Evolutionary conservation across 768 basidiomycete genomes (phyloP), one percentile per base, ranked within the genome.

Genomic region (Lactarius tabidus): DNA sequence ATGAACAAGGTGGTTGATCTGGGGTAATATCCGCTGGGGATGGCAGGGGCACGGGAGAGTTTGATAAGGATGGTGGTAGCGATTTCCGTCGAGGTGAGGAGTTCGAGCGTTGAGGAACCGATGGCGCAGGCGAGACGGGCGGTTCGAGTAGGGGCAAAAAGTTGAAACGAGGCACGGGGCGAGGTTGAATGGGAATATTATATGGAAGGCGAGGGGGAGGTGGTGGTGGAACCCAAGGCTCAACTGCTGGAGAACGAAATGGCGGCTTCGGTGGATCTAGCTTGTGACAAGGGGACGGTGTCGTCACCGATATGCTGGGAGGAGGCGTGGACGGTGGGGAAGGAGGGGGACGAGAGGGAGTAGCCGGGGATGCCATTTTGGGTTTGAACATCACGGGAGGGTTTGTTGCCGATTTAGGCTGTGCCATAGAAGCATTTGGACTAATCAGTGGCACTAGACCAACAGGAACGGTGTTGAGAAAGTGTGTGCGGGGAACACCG

Each of bases 131-230:
- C 15, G 52, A 23, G 9, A 59, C 26, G 8, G 61, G 39, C 15
- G 61, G 55, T 7, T 69, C 69, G 17, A 69, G 63, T 8, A 69
- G 45, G 41, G 69, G 69, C 18, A 69, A 41, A 48, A 69, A 69
- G 14, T 64, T 45, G 48, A 69, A 69, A 43, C 67, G 67, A 8
- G 69, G 60, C 28, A 51, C 23, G 23, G 63, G 59, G 36, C 67
- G 69, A 9, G 63, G 61, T 29, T 57, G 52, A 8, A 48, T 48
- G 12, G 65, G 65, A 31, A 66, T 66, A 28, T 66, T 66, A 14
- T 66, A 66, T 4, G 65, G 65, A 38, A 66, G 65, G 8, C 65
- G 65, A 31, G 65, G 60, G 1, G 65, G 65, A 2, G 67, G 65
- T 20, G 67, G 57, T 17, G 69, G 63, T 20, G 63, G 69, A 20